Evolutionary conservation across 208 protist genomes (phyloP).

Genomic region (Acanthamoeba lenticulata): DNA sequence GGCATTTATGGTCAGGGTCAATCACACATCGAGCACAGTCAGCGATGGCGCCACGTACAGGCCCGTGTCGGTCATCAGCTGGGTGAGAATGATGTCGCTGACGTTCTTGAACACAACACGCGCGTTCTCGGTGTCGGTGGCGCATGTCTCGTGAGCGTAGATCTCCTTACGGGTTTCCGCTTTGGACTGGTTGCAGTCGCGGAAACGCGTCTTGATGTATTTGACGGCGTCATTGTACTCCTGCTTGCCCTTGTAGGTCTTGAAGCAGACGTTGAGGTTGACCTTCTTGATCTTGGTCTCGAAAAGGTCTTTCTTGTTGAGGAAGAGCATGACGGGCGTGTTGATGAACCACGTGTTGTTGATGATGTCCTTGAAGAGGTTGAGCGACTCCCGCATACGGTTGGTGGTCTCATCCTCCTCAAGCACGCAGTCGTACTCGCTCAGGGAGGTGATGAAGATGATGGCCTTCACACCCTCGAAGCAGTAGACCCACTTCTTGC

Average conservation of each 20-base stretch:
- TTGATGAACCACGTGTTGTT: constrained; percentile 86
- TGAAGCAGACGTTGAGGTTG: constrained; percentile 85
- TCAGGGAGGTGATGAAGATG: constrained; percentile 85
- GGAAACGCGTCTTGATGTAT: constrained; percentile 56
- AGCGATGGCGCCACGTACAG: neutral
- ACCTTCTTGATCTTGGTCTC: constrained; percentile 85
- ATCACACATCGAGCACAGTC: neutral
- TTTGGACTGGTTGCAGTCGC: neutral
- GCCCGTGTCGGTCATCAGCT: neutral
- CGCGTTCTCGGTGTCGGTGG: constrained; percentile 89
- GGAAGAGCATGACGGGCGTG: constrained; percentile 88
- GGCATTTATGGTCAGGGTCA: too few species aligned
- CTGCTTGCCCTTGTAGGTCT: constrained; percentile 83
- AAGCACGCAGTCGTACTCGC: constrained; percentile 82
- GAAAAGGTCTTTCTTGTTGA: constrained; percentile 93
- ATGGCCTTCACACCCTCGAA: constrained; percentile 90
- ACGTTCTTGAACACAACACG: constrained; percentile 86
- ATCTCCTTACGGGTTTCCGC: constrained; percentile 47
- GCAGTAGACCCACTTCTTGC: constrained; percentile 91
- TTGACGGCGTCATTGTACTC: constrained; percentile 67
- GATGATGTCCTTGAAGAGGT: constrained; percentile 89
- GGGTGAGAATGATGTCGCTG: constrained; percentile 81
- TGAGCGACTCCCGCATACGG: constrained; percentile 89
- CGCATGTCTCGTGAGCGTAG: constrained; percentile 87
- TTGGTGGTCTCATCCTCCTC: constrained; percentile 85